Evolutionary conservation across 768 basidiomycete genomes (phyloP).

Genomic region (Phaffia tasmanica): DNA sequence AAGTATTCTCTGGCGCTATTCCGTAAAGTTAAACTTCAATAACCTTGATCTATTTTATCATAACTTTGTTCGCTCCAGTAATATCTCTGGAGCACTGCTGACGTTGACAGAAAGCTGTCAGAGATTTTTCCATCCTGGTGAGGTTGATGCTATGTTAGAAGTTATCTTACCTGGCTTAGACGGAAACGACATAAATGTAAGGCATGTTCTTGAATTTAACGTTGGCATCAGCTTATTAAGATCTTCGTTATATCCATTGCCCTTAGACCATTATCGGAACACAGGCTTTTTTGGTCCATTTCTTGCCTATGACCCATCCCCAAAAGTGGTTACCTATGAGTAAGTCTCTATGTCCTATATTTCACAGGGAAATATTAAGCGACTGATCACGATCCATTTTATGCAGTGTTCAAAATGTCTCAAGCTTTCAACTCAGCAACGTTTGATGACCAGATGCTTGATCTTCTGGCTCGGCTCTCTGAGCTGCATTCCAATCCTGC

Average conservation of each 20-base stretch:
- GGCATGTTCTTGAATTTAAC: constrained; percentile 32
- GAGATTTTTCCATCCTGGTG: constrained; percentile 79
- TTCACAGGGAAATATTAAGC: constrained; percentile 38
- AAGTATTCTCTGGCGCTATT: constrained; percentile 2
- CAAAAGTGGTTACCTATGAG: constrained; percentile 56
- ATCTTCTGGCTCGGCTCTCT: constrained; percentile 63
- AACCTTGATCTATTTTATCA: constrained; percentile 28
- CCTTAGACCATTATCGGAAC: constrained; percentile 51
- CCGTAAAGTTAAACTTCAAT: constrained; percentile 28
- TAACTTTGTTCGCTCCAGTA: constrained; percentile 26
- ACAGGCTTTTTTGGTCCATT: constrained; percentile 74
- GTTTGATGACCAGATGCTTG: constrained; percentile 80
- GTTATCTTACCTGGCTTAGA: constrained; percentile 66
- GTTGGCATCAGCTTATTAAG: not conserved
- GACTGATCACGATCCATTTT: constrained; percentile 53
- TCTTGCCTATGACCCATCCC: constrained; percentile 73
- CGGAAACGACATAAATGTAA: constrained; percentile 59
- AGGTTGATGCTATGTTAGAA: constrained; percentile 77
- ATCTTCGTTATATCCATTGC: not conserved
- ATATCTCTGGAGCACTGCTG: constrained; percentile 38
- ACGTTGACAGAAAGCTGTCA: constrained; percentile 45
- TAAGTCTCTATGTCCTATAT: not conserved
- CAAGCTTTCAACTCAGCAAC: constrained; percentile 77
- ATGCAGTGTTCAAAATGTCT: constrained; percentile 65
- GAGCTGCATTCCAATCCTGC: constrained; percentile 60